A percentile compares a stretch with the other conserved stretches of the same genome.
Conservation (phyloP, 495 filamentous ascomycete species). For the Xylona heveae region DNA sequence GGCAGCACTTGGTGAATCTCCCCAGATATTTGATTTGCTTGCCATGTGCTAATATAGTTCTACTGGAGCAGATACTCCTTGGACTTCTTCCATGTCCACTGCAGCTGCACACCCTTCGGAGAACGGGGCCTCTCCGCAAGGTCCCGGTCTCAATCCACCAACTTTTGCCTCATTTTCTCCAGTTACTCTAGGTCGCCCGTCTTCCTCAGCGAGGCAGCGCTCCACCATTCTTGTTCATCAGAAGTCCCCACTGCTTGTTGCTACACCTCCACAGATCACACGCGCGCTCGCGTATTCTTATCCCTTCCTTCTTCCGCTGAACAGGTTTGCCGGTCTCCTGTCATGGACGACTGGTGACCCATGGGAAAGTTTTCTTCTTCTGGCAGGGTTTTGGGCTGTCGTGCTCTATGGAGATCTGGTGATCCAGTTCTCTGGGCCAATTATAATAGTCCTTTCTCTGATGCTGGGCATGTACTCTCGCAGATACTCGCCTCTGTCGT, state of each 20-base stretch:
- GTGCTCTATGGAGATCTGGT: slow-evolving; percentile 71
- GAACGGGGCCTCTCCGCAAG: slow-evolving; percentile 10
- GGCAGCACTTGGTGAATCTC: slow-evolving; percentile 7
- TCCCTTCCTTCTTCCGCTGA: slow-evolving; percentile 73
- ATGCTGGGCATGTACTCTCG: slow-evolving; percentile 86
- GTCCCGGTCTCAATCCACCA: slow-evolving; percentile 34
- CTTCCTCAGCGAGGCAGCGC: slow-evolving; percentile 50
- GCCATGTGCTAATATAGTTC: slow-evolving; percentile 6
- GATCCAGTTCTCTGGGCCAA: slow-evolving; percentile 58
- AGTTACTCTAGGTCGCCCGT: slow-evolving; percentile 43
- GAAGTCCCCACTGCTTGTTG: slow-evolving; percentile 80
- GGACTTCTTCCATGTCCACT: slow-evolving; percentile 37
- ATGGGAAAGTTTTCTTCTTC: slow-evolving; percentile 88
- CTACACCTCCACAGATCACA: slow-evolving; percentile 85
- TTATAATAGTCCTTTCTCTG: slow-evolving; percentile 54
- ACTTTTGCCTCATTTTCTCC: slow-evolving; percentile 80
- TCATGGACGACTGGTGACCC: slow-evolving; percentile 87
- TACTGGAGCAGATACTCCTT: slow-evolving; percentile 33
- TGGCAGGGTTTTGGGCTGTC: slow-evolving; percentile 65
- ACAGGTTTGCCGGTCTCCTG: slow-evolving; percentile 59
- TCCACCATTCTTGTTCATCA: slow-evolving; percentile 89
- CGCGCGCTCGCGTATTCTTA: slow-evolving; percentile 84
- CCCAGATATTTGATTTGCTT: too few relatives aligned
- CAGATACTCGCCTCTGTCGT: slow-evolving; percentile 75
- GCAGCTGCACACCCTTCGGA: slow-evolving; percentile 13